A percentile compares a stretch with the other conserved stretches of the same genome.
phyloP scores from a whole-genome alignment of 139 green algal species.

The Micractinium conductrix region DNA sequence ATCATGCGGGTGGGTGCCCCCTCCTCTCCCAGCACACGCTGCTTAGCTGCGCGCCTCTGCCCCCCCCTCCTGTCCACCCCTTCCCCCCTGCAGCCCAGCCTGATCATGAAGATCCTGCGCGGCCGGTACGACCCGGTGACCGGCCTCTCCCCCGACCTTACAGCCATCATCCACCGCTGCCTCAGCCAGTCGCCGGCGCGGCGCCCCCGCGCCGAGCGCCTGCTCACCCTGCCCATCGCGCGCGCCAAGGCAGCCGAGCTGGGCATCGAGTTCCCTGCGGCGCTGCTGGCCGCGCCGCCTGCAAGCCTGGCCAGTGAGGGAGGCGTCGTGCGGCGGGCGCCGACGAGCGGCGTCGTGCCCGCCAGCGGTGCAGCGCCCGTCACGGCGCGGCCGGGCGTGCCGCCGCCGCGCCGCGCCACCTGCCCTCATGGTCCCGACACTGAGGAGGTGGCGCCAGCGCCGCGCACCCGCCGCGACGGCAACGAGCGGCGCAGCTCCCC shows the following conservation, averaged over 20 bases:
- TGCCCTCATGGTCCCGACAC: neutral
- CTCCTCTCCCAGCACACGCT: no score
- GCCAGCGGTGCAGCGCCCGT: no score
- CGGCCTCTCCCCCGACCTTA: slow-evolving; percentile 10
- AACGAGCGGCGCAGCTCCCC: neutral
- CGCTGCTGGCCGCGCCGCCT: neutral
- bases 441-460: no score
- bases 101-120: slow-evolving; percentile 24
- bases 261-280: neutral
- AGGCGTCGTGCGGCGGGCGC: no score
- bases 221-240: slow-evolving; percentile 21
- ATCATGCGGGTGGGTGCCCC: no score
- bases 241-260: slow-evolving; percentile 21
- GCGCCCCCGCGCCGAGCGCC: neutral
- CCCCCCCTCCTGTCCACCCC: no score
- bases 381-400: neutral
- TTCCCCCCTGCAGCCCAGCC: neutral
- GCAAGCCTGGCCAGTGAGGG: no score
- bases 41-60: no score
- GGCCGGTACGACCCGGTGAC: slow-evolving; percentile 1
- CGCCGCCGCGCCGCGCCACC: neutral
- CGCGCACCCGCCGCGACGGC: neutral
- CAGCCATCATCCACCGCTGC: slow-evolving; percentile 27
- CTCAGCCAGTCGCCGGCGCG: neutral
- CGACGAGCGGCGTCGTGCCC: no score